Evolutionary conservation across 768 basidiomycete genomes (phyloP).

Genomic region (Peribolospora baueri): DNA sequence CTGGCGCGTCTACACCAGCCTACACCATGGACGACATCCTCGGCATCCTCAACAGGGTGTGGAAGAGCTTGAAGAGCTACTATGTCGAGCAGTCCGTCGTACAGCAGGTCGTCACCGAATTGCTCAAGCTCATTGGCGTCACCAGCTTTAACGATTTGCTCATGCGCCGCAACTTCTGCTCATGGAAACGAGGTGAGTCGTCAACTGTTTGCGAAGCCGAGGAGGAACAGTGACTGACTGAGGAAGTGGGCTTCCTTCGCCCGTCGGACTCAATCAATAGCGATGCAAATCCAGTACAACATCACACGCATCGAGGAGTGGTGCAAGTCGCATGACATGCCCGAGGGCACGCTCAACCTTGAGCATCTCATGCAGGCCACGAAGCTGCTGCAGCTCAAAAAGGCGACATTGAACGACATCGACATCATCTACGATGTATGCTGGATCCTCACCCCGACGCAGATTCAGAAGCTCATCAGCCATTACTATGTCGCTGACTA

Average conservation of each 20-base stretch:
- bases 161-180: slow-evolving; percentile 96
- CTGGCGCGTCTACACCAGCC: slow-evolving; percentile 64
- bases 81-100: slow-evolving; percentile 95
- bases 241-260: not conserved
- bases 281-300: slow-evolving; percentile 99
- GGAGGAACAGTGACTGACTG: not conserved
- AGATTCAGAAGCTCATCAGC: slow-evolving; percentile 97
- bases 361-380: slow-evolving; percentile 99
- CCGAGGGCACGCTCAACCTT: slow-evolving; percentile 85
- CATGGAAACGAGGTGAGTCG: slow-evolving; percentile 84
- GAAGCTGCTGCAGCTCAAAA: slow-evolving; percentile 89
- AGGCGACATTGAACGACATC: slow-evolving; percentile 82
- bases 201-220: not conserved
- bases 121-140: slow-evolving; percentile 84
- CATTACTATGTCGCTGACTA: slow-evolving; percentile 86
- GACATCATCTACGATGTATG: slow-evolving; percentile 98
- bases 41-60: slow-evolving; percentile 87
- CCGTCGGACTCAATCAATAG: slow-evolving; percentile 24
- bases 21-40: slow-evolving; percentile 96
- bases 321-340: slow-evolving; percentile 99
- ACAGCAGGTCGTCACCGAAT: slow-evolving; percentile 80
- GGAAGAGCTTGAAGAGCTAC: slow-evolving; percentile 93
- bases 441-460: slow-evolving; percentile 98
- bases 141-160: slow-evolving; percentile 94
- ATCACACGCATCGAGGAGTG: slow-evolving; percentile 79